Evolutionary conservation across 2,329 filamentous ascomycete genomes (phyloP).

Genomic region (Colletotrichum sp.): DNA sequence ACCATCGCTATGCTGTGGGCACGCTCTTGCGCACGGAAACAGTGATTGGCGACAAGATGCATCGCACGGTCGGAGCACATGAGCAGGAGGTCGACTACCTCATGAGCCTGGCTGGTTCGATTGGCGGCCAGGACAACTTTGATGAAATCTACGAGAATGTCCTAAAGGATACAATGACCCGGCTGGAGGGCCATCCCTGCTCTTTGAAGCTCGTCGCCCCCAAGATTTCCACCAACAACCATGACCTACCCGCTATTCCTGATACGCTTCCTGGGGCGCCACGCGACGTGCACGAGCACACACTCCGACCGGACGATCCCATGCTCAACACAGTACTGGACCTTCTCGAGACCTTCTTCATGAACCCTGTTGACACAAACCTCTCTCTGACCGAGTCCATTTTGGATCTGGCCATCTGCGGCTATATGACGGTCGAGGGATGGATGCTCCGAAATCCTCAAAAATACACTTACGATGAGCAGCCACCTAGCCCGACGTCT

Average conservation of each 20-base stretch:
- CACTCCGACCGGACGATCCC: constrained; percentile 66
- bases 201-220: constrained; percentile 72
- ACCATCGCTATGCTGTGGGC: constrained; percentile 84
- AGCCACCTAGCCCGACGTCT: constrained; percentile 34
- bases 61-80: constrained; percentile 75
- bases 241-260: constrained; percentile 59
- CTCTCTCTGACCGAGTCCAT: constrained; percentile 84
- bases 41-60: constrained; percentile 55
- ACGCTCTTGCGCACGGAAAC: constrained; percentile 74
- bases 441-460: constrained; percentile 82
- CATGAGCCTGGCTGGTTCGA: constrained; percentile 68
- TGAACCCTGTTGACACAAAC: constrained; percentile 91
- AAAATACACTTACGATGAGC: constrained; percentile 62
- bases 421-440: constrained; percentile 84
- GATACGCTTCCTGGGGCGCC: constrained; percentile 65
- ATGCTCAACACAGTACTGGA: constrained; percentile 70
- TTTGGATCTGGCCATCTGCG: constrained; percentile 82
- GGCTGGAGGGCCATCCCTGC: constrained; percentile 76
- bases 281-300: constrained; percentile 65
- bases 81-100: constrained; percentile 77
- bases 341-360: constrained; percentile 80
- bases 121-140: constrained; percentile 73
- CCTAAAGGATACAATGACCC: constrained; percentile 71
- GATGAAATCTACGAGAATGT: constrained; percentile 76
- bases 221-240: constrained; percentile 59